Conservation (phyloP, 805 yeast genomes). For the Tetrapisispora fleetii region DNA sequence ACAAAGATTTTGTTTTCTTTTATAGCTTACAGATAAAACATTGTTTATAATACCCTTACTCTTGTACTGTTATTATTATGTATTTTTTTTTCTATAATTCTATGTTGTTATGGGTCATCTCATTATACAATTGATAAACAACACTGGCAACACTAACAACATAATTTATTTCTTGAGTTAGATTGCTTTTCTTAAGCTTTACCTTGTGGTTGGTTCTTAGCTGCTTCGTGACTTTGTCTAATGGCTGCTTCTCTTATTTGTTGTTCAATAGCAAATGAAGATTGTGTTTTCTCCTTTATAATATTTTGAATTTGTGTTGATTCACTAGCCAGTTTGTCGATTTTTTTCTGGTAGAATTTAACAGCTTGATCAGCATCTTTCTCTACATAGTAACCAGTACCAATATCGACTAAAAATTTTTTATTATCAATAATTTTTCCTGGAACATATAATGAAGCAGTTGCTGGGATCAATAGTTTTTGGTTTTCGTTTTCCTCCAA, state of each 20-base stretch:
- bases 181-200: not conserved
- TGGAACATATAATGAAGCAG: slow-evolving; percentile 82
- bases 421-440: slow-evolving; percentile 60
- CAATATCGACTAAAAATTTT: slow-evolving; percentile 81
- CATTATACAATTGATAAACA: no score
- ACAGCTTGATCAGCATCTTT: slow-evolving; percentile 60
- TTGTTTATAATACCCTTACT: not conserved
- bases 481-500: slow-evolving; percentile 34
- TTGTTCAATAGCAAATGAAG: slow-evolving; percentile 25
- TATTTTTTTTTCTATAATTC: no score
- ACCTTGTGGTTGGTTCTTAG: slow-evolving; percentile 6
- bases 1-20: not conserved
- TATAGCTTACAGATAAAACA: not conserved
- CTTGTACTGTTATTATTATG: not conserved
- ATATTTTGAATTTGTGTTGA: slow-evolving; percentile 63
- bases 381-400: slow-evolving; percentile 92
- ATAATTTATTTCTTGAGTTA: no score
- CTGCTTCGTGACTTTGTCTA: slow-evolving; percentile 14
- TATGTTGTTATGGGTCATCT: not conserved
- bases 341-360: slow-evolving; percentile 62
- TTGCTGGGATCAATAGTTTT: slow-evolving; percentile 72
- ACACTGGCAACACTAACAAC: not conserved
- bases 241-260: slow-evolving; percentile 24
- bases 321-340: slow-evolving; percentile 63
- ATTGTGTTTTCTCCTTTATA: slow-evolving; percentile 60